Evolutionary conservation across 75 land plant species (phyloP), one percentile per base, ranked within the genome.

Genomic region (Pinus albicaulis): DNA sequence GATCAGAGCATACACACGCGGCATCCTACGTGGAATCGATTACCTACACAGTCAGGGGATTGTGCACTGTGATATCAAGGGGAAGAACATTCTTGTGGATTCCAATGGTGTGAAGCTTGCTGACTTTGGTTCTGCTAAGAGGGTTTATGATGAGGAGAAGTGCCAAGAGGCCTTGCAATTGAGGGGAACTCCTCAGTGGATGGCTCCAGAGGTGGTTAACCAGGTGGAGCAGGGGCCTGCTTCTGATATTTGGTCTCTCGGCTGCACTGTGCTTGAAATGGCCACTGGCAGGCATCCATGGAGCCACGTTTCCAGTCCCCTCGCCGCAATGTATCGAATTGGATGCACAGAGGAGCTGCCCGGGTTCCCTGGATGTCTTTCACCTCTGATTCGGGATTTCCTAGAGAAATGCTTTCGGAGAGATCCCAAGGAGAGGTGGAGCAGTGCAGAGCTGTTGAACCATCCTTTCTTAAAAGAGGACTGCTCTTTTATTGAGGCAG

Each of bases 21-120:
- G 80, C 13, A 82, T 86, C 10, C 69, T 86, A 6, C 68, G 53
- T 25, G 93, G 87, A 52, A 61, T 86, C 7, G 59, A 71, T 15
- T 81, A 82, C 63, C 56, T 91, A 17, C 91, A 91, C 58, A 31
- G 23, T 4, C 56, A 36, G 2, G 91, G 85, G 58, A 84, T 82
- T 26, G 91, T 89, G 56, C 93, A 91, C 81, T 86, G 93, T 59
- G 93, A 91, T 57, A 73, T 91, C 65, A 91, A 91, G 86, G 91
- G 86, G 55, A 79, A 76, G 75, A 89, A 91, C 53, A 57, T 88
- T 0, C 76, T 89, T 13, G 79, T 89, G 7, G 83, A 78, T 5
- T 7, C 58, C 17, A 66, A 60, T 16, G 76, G 38, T 8, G 92
- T 86, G 59, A 90, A 90, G 82, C 75, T 88, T 3, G 85, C 79